Base-by-base conservation (phyloP, 805 yeast genomes). In the Yamadazyma paraphyllophila region DNA sequence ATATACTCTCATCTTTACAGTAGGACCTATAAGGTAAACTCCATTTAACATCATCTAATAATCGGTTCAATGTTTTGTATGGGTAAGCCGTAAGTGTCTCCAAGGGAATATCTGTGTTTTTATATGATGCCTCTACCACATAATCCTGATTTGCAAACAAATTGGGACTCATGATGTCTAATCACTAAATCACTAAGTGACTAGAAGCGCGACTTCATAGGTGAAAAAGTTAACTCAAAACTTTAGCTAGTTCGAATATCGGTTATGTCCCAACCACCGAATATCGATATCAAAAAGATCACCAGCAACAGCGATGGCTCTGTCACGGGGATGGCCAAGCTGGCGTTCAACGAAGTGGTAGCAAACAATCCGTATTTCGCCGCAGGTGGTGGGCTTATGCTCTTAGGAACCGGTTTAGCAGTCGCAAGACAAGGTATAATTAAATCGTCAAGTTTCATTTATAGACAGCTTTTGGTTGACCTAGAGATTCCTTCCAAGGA, bases 311-410 rank as follows among this genome's bases (percentile, higher is more conserved):
- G 70, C 7, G 78, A 71, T 50, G 78, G 78, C 24, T 46, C 71
- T 1, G 35, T 63, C 16, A 27, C 16, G 14, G 50, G 52, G 52
- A 32, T 67, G 62, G 59, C 67, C 9, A 47, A 53, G 29, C 61
- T 55, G 47, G 65, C 82, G 4, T 66, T 81, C 56, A 65, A 76
- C 35, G 81, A 80, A 45, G 77, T 81, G 2, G 71, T 86, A 47
- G 74, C 74, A 16, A 76, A 79, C 31, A 92, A 92, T 61, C 98
- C 97, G n/a, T 90, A 89, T 63, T 92, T 94, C 70, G 94, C 97
- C 1, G 99, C 98, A 0, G 99, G 99, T 58, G 97, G 97, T 56
- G 99, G 99, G 0, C 71, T 94, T 34, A 94, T 94, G 99, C 71
- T 91, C 3, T 70, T 94, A 2, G 99, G 99, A n/a, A 90, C 96